Conservation (phyloP, 495 filamentous ascomycete species). For the Annulohypoxylon stygium region DNA sequence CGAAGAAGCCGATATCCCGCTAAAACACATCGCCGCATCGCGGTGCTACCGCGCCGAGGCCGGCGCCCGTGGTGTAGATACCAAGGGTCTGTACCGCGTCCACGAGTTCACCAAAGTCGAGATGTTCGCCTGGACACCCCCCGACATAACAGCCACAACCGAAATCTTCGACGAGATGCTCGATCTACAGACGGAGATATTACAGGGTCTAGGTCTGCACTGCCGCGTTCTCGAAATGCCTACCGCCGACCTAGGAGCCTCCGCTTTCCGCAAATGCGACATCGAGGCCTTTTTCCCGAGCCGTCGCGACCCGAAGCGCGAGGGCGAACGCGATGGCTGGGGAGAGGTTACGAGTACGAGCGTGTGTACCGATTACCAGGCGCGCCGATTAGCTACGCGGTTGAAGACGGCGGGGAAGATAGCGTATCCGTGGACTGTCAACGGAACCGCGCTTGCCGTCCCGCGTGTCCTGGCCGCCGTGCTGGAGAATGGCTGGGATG, state of each 20-base stretch:
- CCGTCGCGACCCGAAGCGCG: conserved; percentile 63
- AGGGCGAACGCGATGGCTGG: conserved; percentile 76
- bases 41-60: conserved; percentile 96
- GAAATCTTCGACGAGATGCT: conserved; percentile 86
- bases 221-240: conserved; percentile 96
- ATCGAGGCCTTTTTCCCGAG: conserved; percentile 96
- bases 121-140: conserved; percentile 87
- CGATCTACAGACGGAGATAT: conserved; percentile 84
- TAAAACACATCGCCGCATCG: conserved; percentile 84
- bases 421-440: conserved; percentile 84
- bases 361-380: conserved; percentile 96
- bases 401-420: conserved; percentile 62
- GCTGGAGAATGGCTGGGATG: conserved; percentile 93
- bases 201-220: conserved; percentile 80
- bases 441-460: conserved; percentile 93
- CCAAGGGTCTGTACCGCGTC: conserved; percentile 96
- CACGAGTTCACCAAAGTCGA: conserved; percentile 99
- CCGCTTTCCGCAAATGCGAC: conserved; percentile 85
- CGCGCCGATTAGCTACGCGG: conserved; percentile 80
- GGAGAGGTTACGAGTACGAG: conserved; percentile 93
- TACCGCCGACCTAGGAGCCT: conserved; percentile 85
- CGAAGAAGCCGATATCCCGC: conserved; percentile 71
- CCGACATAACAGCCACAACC: conserved; percentile 58
- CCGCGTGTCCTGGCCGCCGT: conserved; percentile 90
- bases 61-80: conserved; percentile 86